Evolutionary conservation across 1,284 basidiomycete genomes (phyloP).

Genomic region (Fomitopsis palustris): DNA sequence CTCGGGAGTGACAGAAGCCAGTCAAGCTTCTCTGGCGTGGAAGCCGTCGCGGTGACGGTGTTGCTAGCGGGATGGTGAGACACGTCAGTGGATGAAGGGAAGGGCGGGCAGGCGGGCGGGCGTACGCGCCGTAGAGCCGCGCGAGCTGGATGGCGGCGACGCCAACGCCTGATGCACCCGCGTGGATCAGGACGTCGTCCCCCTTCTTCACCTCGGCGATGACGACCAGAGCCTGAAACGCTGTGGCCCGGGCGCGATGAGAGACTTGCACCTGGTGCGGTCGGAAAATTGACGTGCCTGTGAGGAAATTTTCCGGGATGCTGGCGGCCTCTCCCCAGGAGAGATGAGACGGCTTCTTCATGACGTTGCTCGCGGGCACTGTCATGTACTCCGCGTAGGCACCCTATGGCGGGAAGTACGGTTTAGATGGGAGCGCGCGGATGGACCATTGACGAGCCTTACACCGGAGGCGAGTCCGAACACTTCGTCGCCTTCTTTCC

Average conservation of each 20-base stretch:
- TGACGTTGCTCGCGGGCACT: slow-evolving; percentile 63
- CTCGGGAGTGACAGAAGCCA: slow-evolving; percentile 66
- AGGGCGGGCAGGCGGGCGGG: slow-evolving; percentile 13
- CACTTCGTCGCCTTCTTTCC: slow-evolving; percentile 81
- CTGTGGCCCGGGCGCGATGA: slow-evolving; percentile 33
- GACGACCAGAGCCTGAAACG: slow-evolving; percentile 79
- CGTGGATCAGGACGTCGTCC: slow-evolving; percentile 84
- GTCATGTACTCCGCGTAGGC: slow-evolving; percentile 91
- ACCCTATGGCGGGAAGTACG: slow-evolving; percentile 47
- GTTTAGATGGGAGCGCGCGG: not conserved
- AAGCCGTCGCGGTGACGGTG: slow-evolving; percentile 82
- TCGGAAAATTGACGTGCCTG: slow-evolving; percentile 46
- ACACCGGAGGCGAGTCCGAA: slow-evolving; percentile 77
- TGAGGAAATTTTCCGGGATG: slow-evolving; percentile 85
- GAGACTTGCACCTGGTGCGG: not conserved
- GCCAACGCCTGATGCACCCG: slow-evolving; percentile 89
- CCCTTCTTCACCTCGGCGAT: slow-evolving; percentile 68
- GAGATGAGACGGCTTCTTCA: slow-evolving; percentile 74
- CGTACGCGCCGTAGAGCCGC: slow-evolving; percentile 69
- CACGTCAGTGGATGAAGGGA: slow-evolving; percentile 6
- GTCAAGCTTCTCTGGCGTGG: slow-evolving; percentile 80
- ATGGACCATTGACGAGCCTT: slow-evolving; percentile 20
- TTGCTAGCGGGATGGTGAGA: slow-evolving; percentile 37
- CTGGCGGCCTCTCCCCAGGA: slow-evolving; percentile 84
- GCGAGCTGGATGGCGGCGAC: slow-evolving; percentile 90